A percentile compares a stretch with the other conserved stretches of the same genome.
These are phyloP conservation scores for Rhodosporidiobolus sp. DNA, from an alignment of 768 basidiomycete genomes.

Conservation along the genomic window DNA sequence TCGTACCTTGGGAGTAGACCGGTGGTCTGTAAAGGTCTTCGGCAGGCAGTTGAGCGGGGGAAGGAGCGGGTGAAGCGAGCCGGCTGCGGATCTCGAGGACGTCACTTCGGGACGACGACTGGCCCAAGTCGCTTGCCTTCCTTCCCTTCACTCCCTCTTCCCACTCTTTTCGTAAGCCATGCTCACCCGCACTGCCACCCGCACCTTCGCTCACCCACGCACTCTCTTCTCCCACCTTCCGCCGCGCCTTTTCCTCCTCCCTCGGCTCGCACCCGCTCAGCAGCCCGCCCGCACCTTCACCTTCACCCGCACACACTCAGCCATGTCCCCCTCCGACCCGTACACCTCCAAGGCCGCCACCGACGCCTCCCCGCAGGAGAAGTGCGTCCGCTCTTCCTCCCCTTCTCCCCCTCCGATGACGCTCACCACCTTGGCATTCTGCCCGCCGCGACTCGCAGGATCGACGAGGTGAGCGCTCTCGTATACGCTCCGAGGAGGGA, in stretches of 20 bases:
- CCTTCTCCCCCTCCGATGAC: neutral
- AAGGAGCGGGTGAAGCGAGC: too few species aligned
- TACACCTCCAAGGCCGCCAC: slow-evolving; percentile 34
- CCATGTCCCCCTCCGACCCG: slow-evolving; percentile 30
- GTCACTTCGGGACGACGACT: neutral
- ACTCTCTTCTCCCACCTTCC: neutral
- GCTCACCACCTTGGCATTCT: neutral
- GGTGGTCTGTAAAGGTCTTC: too few species aligned
- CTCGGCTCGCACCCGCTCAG: neutral
- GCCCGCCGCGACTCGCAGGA: neutral
- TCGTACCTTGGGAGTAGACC: too few species aligned
- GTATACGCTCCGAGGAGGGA: too few species aligned
- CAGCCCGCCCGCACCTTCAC: neutral
- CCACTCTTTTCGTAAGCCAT: neutral
- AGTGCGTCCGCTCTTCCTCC: neutral
- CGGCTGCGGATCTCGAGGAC: too few species aligned
- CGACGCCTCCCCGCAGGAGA: slow-evolving; percentile 28
- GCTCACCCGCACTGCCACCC: neutral
- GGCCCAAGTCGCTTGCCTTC: neutral
- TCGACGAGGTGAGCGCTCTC: slow-evolving; percentile 8
- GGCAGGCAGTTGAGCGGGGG: too few species aligned
- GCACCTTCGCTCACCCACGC: neutral
- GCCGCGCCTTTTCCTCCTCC: neutral
- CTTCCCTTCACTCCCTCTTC: neutral
- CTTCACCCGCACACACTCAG: neutral